Evolutionary conservation across 2,329 filamentous ascomycete species (phyloP), one percentile per base, ranked within the genome.

Genomic region (Paraphoma sp.): DNA sequence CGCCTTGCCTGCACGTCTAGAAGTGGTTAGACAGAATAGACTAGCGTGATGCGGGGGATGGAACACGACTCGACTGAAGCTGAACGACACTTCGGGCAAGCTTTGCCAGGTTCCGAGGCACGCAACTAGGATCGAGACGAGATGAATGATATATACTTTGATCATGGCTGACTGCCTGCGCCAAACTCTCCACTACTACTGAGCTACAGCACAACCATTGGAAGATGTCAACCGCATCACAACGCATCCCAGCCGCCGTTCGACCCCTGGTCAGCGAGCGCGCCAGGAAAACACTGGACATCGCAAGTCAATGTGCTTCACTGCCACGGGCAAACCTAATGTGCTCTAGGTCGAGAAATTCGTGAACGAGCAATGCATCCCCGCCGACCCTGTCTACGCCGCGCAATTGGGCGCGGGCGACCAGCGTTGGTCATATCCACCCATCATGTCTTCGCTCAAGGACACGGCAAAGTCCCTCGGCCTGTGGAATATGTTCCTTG

Each of bases 401-500:
- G 90, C 92, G 64, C 90, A 95, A 78, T 82, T 94, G 49, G 92
- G 91, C 64, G 83, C 88, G 40, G 79, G 84, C 55, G 33, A 10
- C 6, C 33, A 36, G 14, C 86, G 93, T 81, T 97, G 93, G 90
- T 84, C 89, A 68, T 89, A 94, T 75, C 93, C 94, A 2, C 76
- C 84, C 47, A 84, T 97, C 67, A 85, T 98, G 62, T 93, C 97
- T 64, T 88, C 94, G 52, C 85, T 98, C 66, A 97, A 97, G 84
- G 81, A 79, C 59, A 91, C 92, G 78, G 94, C 93, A 42, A 86
- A 84, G 72, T 84, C 88, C 62, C 84, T 96, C 23, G 93, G 93
- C 1, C 83, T 98, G 41, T 97, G 93, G 94, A 98, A 98, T 80
- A 89, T 97, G 88, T 98, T 98, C 82, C 81, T 98, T 63, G 91